phyloP scores from a whole-genome alignment of 768 basidiomycete species.

The Suillus ampliporus region DNA sequence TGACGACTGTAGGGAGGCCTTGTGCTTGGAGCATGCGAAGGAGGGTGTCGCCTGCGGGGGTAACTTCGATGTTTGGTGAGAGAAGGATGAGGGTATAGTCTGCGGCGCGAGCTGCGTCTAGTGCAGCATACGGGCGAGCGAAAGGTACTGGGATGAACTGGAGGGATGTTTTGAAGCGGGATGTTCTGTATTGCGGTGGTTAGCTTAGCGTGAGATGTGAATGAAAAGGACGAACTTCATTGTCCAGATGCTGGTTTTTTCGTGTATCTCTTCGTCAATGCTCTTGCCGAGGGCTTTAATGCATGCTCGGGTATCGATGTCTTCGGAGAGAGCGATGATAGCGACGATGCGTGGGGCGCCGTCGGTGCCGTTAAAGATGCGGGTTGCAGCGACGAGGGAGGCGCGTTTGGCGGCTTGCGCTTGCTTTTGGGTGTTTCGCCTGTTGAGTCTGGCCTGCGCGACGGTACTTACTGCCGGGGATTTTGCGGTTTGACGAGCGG shows the following conservation, averaged over 20 bases:
- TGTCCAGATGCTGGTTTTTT: slow-evolving; percentile 51
- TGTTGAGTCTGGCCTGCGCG: slow-evolving; percentile 76
- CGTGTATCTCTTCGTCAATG: slow-evolving; percentile 51
- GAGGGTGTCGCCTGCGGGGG: slow-evolving; percentile 83
- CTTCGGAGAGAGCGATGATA: slow-evolving; percentile 80
- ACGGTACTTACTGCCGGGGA: slow-evolving; percentile 51
- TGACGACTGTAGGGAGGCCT: slow-evolving; percentile 84
- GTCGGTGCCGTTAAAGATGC: slow-evolving; percentile 80
- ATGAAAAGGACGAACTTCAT: slow-evolving; percentile 57
- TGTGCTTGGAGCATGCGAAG: slow-evolving; percentile 91
- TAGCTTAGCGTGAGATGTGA: not conserved
- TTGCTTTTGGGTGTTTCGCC: slow-evolving; percentile 88
- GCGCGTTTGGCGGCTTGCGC: slow-evolving; percentile 73
- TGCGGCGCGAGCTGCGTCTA: slow-evolving; percentile 86
- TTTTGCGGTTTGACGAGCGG: slow-evolving; percentile 61
- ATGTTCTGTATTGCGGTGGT: slow-evolving; percentile 56
- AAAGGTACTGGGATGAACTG: slow-evolving; percentile 85
- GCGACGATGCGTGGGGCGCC: slow-evolving; percentile 87
- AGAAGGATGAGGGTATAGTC: slow-evolving; percentile 85
- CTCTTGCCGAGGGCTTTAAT: slow-evolving; percentile 64
- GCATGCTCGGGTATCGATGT: slow-evolving; percentile 58
- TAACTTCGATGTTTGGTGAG: slow-evolving; percentile 83
- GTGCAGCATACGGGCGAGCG: slow-evolving; percentile 70
- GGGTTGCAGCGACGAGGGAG: slow-evolving; percentile 68
- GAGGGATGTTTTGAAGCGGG: slow-evolving; percentile 89